These are phyloP conservation scores for Colletotrichum euphorbiae DNA, from an alignment of 2,329 filamentous ascomycete species.

Conservation along the genomic window DNA sequence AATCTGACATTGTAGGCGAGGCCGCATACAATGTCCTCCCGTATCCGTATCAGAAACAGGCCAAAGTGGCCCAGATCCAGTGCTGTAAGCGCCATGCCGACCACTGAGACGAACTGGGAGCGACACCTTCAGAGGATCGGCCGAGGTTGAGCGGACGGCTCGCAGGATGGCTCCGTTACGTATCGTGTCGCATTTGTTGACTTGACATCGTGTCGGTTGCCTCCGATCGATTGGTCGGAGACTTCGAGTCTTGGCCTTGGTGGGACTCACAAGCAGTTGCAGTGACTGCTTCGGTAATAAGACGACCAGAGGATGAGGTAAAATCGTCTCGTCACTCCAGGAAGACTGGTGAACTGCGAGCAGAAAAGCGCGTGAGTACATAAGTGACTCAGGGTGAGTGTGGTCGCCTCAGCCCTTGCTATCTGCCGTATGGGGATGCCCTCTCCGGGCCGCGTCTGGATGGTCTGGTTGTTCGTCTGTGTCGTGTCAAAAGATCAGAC, in stretches of 20 bases:
- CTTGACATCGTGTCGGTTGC: conserved; percentile 12
- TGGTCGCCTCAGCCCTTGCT: not conserved
- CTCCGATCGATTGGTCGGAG: conserved; percentile 28
- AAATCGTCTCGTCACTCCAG: conserved; percentile 19
- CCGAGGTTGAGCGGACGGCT: not conserved
- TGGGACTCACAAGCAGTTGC: conserved; percentile 15
- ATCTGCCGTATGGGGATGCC: conserved; percentile 20
- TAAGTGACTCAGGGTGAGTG: not conserved
- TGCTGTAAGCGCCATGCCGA: conserved; percentile 5
- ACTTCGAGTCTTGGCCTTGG: conserved; percentile 24
- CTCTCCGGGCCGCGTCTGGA: conserved; percentile 30
- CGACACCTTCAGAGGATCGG: not conserved
- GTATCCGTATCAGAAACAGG: not conserved
- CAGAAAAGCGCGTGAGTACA: not conserved
- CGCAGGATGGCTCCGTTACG: conserved; percentile 5
- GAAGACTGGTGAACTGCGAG: not conserved
- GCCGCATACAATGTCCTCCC: not conserved
- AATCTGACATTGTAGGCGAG: not conserved
- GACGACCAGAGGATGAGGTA: conserved; percentile 23
- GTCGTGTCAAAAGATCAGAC: conserved; percentile 35
- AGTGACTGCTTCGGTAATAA: conserved; percentile 36
- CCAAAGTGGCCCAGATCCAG: not conserved
- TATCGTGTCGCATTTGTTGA: conserved; percentile 9
- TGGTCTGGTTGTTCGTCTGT: conserved; percentile 9
- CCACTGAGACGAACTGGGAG: not conserved